Percentiles rank a stretch among this genome's conserved stretches.
phyloP scores from a whole-genome alignment of 371 early-diverging fungal species.

The Mucor mucedo region DNA sequence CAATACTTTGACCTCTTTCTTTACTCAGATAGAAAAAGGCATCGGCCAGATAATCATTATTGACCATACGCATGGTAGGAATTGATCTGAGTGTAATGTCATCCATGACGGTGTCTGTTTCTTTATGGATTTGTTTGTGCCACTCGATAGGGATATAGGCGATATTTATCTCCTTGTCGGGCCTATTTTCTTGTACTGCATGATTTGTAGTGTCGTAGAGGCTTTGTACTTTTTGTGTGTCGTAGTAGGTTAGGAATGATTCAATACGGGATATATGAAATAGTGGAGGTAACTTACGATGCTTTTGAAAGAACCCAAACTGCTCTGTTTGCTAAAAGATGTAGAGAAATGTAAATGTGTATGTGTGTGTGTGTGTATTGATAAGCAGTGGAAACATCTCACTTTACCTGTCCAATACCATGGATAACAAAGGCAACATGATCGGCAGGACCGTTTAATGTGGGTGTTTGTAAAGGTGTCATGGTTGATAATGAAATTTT shows the following conservation, averaged over 20 bases:
- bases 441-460: conserved; percentile 35
- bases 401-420: conserved; percentile 66
- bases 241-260: background rate
- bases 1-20: conserved; percentile 22
- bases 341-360: too few relatives aligned
- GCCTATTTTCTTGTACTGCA: conserved; percentile 53
- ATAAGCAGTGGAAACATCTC: too few relatives aligned
- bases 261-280: background rate
- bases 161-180: conserved; percentile 33
- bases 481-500: too few relatives aligned
- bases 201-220: conserved; percentile 59
- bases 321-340: conserved; percentile 54
- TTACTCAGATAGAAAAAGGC: conserved; percentile 38
- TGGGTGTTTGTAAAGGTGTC: conserved; percentile 15
- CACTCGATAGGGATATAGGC: conserved; percentile 61
- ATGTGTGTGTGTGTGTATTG: too few relatives aligned
- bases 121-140: conserved; percentile 58
- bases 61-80: conserved; percentile 60
- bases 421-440: conserved; percentile 66
- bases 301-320: conserved; percentile 60
- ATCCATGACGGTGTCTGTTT: conserved; percentile 43
- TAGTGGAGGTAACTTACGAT: conserved; percentile 30
- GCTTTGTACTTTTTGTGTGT: conserved; percentile 47
- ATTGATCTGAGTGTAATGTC: conserved; percentile 66
- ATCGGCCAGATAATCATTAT: conserved; percentile 72